Evolutionary conservation across 768 basidiomycete genomes (phyloP), one percentile per base, ranked within the genome.

Genomic region (Sporobolomyces roseus): DNA sequence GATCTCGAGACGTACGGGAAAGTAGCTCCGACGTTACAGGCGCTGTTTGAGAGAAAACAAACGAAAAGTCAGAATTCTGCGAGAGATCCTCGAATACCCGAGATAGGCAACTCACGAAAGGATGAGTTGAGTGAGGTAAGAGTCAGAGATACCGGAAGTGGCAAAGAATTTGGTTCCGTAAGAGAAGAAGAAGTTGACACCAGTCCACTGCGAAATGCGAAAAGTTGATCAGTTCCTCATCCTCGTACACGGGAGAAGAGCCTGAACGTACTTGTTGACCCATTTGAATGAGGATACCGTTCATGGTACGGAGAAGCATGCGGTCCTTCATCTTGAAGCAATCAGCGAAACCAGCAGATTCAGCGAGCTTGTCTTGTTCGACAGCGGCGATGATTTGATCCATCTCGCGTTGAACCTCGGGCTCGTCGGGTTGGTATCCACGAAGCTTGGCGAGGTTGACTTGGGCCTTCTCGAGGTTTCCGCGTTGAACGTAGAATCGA

Each of bases 361-460:
- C 54, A 0, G 63, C 63, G 32, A 63, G 61, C 55, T 66, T 51
- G 64, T 68, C 67, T 41, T 65, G 66, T 43, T 65, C 64, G 50
- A 68, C 59, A 16, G 38, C 30, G 35, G 56, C 27, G 36, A 63
- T 17, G 38, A 66, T 64, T 36, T 14, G 16, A 19, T 65, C 55
- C 38, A 80, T 74, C 71, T 81, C 81, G 30, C 72, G 71, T 23
- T 77, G 75, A 43, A 81, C 77, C 35, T 66, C 68, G 25, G 75
- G 73, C 72, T 80, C 78, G 52, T 78, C 76, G 49, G 74, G 52
- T 35, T 75, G 66, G 32, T 77, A 72, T 61, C 78, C 79, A 55
- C 81, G 76, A 61, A 79, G 77, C 78, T 75, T 78, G 65, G 73
- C 71, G 21, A 79, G 77, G 66, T 85, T 87, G 59, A 45, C 30